These are phyloP conservation scores for Syzygium grande DNA, from an alignment of 345 rosid species.

Conservation along the genomic window DNA sequence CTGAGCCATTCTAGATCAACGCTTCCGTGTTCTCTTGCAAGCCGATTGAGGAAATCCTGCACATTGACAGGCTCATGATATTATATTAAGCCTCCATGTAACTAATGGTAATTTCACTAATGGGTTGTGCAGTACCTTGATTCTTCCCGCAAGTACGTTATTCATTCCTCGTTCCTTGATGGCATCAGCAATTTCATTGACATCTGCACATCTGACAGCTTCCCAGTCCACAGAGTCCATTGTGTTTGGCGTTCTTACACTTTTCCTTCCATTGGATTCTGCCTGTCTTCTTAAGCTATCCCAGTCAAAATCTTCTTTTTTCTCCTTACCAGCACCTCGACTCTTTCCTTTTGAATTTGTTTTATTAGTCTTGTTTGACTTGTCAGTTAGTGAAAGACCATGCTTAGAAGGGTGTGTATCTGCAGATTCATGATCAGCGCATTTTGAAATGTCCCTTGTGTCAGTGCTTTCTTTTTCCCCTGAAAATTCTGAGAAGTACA, in stretches of 20 bases:
- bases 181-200: slow-evolving; percentile 53
- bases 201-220: slow-evolving; percentile 57
- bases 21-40: slow-evolving; percentile 66
- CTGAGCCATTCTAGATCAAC: slow-evolving; percentile 93
- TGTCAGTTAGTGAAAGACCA: slow-evolving; percentile 14
- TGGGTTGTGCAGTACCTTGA: slow-evolving; percentile 43
- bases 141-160: slow-evolving; percentile 76
- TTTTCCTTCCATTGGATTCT: slow-evolving; percentile 30
- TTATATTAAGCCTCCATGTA: background rate
- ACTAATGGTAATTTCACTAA: background rate
- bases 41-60: slow-evolving; percentile 82
- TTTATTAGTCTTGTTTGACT: slow-evolving; percentile 13
- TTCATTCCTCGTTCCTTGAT: slow-evolving; percentile 93
- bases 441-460: slow-evolving; percentile 25
- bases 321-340: slow-evolving; percentile 39
- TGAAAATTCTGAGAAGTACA: slow-evolving; percentile 10
- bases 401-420: slow-evolving; percentile 22
- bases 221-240: slow-evolving; percentile 92
- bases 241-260: slow-evolving; percentile 46
- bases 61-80: slow-evolving; percentile 6
- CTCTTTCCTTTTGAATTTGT: slow-evolving; percentile 32
- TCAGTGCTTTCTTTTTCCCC: slow-evolving; percentile 2
- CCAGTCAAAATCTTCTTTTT: slow-evolving; percentile 55
- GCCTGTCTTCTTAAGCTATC: slow-evolving; percentile 68
- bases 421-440: slow-evolving; percentile 23